Base-by-base conservation (phyloP, 108 stramenopile species). In the Ochromonas danica region DNA sequence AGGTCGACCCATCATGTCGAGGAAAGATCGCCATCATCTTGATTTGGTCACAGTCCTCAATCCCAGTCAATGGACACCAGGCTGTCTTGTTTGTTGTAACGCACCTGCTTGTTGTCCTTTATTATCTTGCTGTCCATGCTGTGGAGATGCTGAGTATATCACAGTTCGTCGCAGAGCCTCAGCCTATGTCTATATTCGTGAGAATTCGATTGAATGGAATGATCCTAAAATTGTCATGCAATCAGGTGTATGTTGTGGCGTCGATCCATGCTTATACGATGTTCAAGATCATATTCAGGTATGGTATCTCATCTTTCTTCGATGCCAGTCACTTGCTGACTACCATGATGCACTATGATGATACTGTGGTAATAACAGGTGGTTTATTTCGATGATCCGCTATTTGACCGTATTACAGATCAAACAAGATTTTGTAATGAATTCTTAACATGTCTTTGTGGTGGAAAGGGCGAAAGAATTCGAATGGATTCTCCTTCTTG, bases 121-220 rank as follows among this genome's bases (percentile, higher is more conserved):
- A 33, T 27, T 39, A 3, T 45, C 45, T 14, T n/a, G 6, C 27
- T 67, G 17, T 33, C 72, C 72, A 14, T 75, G 72, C 40, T 75
- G 43, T 41, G 72, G 72, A 60, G 51, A 75, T 3, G n/a, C 78
- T 25, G 78, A 78, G 36, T 61, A 61, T 61, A 40, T 78, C 27
- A n/a, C 3, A 2, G 6, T 10, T 2, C 61, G 30, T 41, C 57
- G 33, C 2, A 6, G 3, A 25, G 61, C 45, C 1, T 78, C 78
- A n/a, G 3, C 35, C 28, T 78, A 78, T 61, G 85, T 90, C 41
- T 84, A 88, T 78, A 65, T 90, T 1, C 81, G 86, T 10, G 89
- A 90, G 78, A 90, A 88, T 43, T 83, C 82, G 3, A 65, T 90
- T 62, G 89, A 90, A 80, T 88, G 85, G 86, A 90, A 90, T 72